Base-by-base conservation (phyloP, 768 basidiomycete genomes). In the Tricholoma sp. region DNA sequence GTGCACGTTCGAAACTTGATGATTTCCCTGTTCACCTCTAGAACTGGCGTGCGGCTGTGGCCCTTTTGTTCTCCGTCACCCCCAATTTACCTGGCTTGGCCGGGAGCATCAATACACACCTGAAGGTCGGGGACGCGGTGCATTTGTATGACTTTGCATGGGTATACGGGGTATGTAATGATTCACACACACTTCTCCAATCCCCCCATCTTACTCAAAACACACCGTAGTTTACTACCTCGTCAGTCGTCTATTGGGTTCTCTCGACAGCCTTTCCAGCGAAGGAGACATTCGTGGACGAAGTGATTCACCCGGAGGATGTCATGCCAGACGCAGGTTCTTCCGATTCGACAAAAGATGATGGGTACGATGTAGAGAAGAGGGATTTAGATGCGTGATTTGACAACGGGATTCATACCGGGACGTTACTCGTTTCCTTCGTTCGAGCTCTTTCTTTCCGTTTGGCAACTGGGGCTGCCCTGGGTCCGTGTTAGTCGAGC, bases 21-120 rank as follows among this genome's bases (percentile, higher is more conserved):
- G 58, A 20, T 47, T 37, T 39, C 50, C 20, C 13, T 47, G 20
- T 29, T 17, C 41, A 34, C 37, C 13, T n/a, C 29, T 31, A 91
- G 88, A 94, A 95, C 70, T 92, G 91, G 88, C 78, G 91, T 24
- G 91, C 91, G 1, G 77, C 81, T 3, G 77, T 81, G 1, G 83
- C 91, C 0, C 70, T 93, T 10, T 65, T 93, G 18, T 68, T 83
- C 53, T 83, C 89, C 4, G 83, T 91, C 0, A 76, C 82, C 1
- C 88, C 88, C 3, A 84, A 79, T 56, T 64, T 95, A 15, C 92
- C 92, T 0, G 92, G 93, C 2, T 77, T 95, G 50, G 81, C 89
- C 57, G 78, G 82, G 62, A 83, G 82, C 41, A 91, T 96, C 70
- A 86, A 89, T 63, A 68, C 81, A 2, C 73, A 69, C 9, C 79